These are phyloP conservation scores for Macrotyloma uniflorum DNA, from an alignment of 306 rosid genomes.

Conservation along the genomic window DNA sequence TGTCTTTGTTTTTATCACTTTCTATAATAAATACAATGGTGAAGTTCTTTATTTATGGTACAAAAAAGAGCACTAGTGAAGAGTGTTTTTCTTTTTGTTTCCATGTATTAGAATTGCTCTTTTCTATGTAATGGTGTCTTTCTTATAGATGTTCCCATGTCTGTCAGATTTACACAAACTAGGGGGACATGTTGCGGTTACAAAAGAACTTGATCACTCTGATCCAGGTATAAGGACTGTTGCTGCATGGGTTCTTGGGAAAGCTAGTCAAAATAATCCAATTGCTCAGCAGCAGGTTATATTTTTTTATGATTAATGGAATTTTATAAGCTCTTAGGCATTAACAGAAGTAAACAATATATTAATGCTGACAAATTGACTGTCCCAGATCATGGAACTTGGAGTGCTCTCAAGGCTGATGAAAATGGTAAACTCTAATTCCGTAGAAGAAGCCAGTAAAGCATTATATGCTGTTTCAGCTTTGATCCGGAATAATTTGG, in stretches of 20 bases:
- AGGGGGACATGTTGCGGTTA: slow-evolving; percentile 68
- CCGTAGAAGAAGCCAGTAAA: slow-evolving; percentile 78
- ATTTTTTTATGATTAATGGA: slow-evolving; percentile 21
- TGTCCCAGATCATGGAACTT: slow-evolving; percentile 66
- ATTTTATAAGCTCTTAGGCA: neutral
- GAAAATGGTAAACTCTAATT: slow-evolving; percentile 68
- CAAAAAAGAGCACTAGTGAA: neutral
- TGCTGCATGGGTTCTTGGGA: slow-evolving; percentile 92
- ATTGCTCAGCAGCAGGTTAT: slow-evolving; percentile 78
- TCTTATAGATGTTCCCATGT: slow-evolving; percentile 35
- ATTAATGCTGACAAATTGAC: slow-evolving; percentile 17
- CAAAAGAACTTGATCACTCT: slow-evolving; percentile 59
- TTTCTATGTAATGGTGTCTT: slow-evolving; percentile 1
- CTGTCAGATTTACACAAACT: slow-evolving; percentile 72
- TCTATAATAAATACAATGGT: slow-evolving; percentile 1
- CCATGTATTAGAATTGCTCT: neutral
- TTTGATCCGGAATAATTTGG: slow-evolving; percentile 62
- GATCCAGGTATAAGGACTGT: slow-evolving; percentile 65
- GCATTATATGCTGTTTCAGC: slow-evolving; percentile 90
- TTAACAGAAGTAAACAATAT: slow-evolving; percentile 31
- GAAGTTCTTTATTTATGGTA: neutral
- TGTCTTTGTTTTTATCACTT: neutral
- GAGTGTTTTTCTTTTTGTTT: slow-evolving; percentile 32
- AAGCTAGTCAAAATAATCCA: slow-evolving; percentile 85
- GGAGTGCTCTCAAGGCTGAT: slow-evolving; percentile 70